Base-by-base conservation (phyloP, 2,329 filamentous ascomycete genomes). In the Trichophyton rubrum region DNA sequence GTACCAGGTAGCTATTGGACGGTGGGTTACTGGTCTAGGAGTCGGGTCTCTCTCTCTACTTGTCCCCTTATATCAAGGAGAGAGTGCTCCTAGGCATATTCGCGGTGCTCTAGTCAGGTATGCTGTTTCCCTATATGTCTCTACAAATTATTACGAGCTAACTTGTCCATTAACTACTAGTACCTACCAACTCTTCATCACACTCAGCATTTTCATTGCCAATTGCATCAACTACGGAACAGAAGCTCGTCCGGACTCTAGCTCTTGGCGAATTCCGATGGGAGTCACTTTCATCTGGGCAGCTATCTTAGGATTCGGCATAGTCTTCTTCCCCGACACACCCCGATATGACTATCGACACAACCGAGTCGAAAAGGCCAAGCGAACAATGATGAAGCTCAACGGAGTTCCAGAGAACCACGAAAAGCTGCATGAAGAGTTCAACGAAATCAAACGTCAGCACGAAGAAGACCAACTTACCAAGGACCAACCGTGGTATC, bases 211-310 rank as follows among this genome's bases (percentile, higher is more conserved):
- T 64, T 74, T 79, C 63, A 72, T 77, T 63, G 76, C 77, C 60
- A 75, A 78, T 65, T 71, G 75, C 60, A 73, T 79, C 71, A 79
- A 79, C 70, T 79, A 69, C 61, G 77, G 77, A 30, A 78, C 77
- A 2, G 70, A 75, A 60, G 64, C 62, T 24, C 71, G 73, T 56
- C 22, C 70, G 6, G 72, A 69, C 49, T 84, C 70, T 76, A 72
- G 70, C 33, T 74, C 75, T 1, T 78, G 77, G 77, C 71, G 77
- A 24, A 77, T 78, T 61, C 73, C 75, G 43, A 82, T 83, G 76
- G 82, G 81, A 5, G 74, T 84, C 56, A 80, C 80, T 20, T 83
- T 82, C 65, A 76, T 82, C 66, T 83, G 79, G 77, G 77, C 81
- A 3, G 69, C 77, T 27, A 77, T 83, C 59, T 79, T 85, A 68